Evolutionary conservation across 192 early-diverging fungal genomes (phyloP).

Genomic region (Mycoemilia scoparia): DNA sequence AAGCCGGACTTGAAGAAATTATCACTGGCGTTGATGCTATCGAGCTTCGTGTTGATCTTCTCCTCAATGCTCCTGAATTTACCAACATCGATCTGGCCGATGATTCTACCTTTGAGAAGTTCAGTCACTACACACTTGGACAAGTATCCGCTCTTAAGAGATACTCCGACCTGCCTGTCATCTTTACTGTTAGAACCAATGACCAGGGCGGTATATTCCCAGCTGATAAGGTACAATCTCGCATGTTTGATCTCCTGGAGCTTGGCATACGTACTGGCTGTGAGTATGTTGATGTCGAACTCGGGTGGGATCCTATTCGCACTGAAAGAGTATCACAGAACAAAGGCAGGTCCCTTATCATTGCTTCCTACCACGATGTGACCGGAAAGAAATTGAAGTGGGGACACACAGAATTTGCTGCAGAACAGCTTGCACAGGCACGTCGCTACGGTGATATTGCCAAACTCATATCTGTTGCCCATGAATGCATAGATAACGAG

Average conservation of each 20-base stretch:
- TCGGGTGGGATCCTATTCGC: constrained; percentile 8
- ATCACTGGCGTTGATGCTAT: constrained; percentile 71
- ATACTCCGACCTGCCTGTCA: constrained; percentile 53
- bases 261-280: constrained; percentile 70
- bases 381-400: constrained; percentile 27
- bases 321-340: constrained; percentile 17
- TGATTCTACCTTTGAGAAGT: constrained; percentile 4
- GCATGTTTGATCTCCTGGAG: constrained; percentile 44
- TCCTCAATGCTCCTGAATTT: constrained; percentile 31
- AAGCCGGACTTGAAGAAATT: constrained; percentile 36
- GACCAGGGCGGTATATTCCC: constrained; percentile 79
- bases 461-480: constrained; percentile 79
- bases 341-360: constrained; percentile 49
- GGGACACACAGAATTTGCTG: constrained; percentile 12
- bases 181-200: constrained; percentile 82
- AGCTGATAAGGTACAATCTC: constrained; percentile 32
- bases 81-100: constrained; percentile 7
- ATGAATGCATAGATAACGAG: constrained; percentile 63
- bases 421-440: constrained; percentile 25
- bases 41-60: constrained; percentile 83
- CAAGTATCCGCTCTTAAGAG: constrained; percentile 63
- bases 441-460: constrained; percentile 59
- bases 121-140: constrained; percentile 45
- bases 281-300: constrained; percentile 86
- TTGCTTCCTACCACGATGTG: constrained; percentile 85